Evolutionary conservation across 2,329 filamentous ascomycete species (phyloP).

Genomic region (Talaromyces sp.): DNA sequence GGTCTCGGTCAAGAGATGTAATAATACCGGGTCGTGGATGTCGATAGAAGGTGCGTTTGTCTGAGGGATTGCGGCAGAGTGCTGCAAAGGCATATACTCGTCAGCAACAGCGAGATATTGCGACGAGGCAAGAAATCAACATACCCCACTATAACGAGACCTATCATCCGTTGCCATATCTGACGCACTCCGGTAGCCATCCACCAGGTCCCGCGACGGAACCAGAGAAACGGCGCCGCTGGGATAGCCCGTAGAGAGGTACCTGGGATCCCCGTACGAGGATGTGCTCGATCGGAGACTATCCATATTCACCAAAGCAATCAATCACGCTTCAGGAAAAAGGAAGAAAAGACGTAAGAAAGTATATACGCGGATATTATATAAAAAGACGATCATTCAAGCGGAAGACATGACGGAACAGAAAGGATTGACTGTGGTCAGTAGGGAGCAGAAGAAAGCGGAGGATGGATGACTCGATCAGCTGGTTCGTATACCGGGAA

Average conservation of each 20-base stretch:
- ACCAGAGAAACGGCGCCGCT: conserved; percentile 31
- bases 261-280: conserved; percentile 43
- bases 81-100: conserved; percentile 23
- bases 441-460: conserved; percentile 14
- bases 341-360: neutral
- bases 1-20: conserved; percentile 91
- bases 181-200: conserved; percentile 60
- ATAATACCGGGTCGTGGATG: conserved; percentile 64
- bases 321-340: neutral
- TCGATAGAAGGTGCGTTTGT: conserved; percentile 42
- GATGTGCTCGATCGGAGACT: conserved; percentile 42
- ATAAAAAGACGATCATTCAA: conserved; percentile 12
- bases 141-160: conserved; percentile 59
- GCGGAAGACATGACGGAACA: conserved; percentile 18
- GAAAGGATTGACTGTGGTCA: conserved; percentile 23
- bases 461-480: conserved; percentile 1
- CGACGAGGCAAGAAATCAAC: conserved; percentile 26
- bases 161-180: conserved; percentile 56
- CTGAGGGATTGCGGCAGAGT: conserved; percentile 54
- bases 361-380: neutral
- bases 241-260: conserved; percentile 37
- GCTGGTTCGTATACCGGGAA: neutral
- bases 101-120: conserved; percentile 18
- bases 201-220: conserved; percentile 52
- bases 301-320: conserved; percentile 32